Percentiles rank a stretch among this genome's conserved stretches.
Conservation (phyloP, 148 eudicot species). For the Agrostemma githago region DNA sequence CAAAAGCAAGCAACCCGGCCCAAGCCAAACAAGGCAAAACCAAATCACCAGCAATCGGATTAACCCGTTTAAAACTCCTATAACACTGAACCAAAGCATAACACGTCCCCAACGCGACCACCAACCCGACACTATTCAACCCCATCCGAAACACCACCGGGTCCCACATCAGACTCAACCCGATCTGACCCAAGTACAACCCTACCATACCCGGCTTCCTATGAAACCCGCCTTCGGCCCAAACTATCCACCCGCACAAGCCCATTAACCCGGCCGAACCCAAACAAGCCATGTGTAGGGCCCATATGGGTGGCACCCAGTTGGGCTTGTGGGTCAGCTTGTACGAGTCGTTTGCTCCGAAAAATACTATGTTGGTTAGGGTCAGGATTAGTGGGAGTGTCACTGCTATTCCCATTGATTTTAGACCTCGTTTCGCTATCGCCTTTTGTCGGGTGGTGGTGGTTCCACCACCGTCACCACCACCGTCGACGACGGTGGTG, state of each 20-base stretch:
- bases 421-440: constrained; percentile 62
- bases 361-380: constrained; percentile 37
- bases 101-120: constrained; percentile 43
- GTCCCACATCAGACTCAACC: constrained; percentile 61
- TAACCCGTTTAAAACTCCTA: constrained; percentile 44
- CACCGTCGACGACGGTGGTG: background rate
- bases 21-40: constrained; percentile 64
- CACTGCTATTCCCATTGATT: constrained; percentile 53
- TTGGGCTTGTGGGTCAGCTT: constrained; percentile 22
- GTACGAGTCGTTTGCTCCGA: constrained; percentile 33
- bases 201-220: constrained; percentile 33
- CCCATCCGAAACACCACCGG: constrained; percentile 54
- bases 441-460: constrained; percentile 18
- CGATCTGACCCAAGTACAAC: constrained; percentile 51
- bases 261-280: constrained; percentile 52
- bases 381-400: constrained; percentile 46
- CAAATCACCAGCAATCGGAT: constrained; percentile 58
- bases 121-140: constrained; percentile 44
- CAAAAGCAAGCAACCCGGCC: constrained; percentile 51
- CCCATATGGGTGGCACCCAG: constrained; percentile 65
- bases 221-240: constrained; percentile 92
- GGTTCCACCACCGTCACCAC: background rate
- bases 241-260: constrained; percentile 73
- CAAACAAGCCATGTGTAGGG: constrained; percentile 50
- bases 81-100: constrained; percentile 44